phyloP scores from a whole-genome alignment of 768 basidiomycete genomes.

The Mycena capillaripes region DNA sequence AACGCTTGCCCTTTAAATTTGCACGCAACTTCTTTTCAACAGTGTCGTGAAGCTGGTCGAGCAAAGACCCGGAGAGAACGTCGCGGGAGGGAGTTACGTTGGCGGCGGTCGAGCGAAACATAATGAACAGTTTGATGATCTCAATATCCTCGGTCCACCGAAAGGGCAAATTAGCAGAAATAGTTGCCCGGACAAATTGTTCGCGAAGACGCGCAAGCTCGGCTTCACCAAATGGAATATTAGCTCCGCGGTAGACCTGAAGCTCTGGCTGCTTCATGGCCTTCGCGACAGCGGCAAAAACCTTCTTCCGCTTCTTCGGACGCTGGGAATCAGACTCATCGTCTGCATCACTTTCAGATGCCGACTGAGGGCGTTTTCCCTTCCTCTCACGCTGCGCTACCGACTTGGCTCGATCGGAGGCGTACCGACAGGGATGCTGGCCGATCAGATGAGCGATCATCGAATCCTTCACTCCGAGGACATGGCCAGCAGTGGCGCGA shows the following conservation, averaged over 20 bases:
- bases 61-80: slow-evolving; percentile 40
- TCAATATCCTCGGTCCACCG: slow-evolving; percentile 46
- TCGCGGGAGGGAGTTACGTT: slow-evolving; percentile 38
- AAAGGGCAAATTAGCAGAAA: slow-evolving; percentile 47
- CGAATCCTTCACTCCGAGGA: slow-evolving; percentile 34
- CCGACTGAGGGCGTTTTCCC: not conserved
- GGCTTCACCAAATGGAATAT: slow-evolving; percentile 42
- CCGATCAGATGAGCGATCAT: slow-evolving; percentile 44
- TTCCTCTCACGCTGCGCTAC: slow-evolving; percentile 28
- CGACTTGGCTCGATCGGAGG: slow-evolving; percentile 31
- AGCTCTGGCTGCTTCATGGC: slow-evolving; percentile 40
- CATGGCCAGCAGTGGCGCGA: not conserved
- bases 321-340: slow-evolving; percentile 10
- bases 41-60: slow-evolving; percentile 29
- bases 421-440: slow-evolving; percentile 33
- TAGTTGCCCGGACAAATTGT: slow-evolving; percentile 44
- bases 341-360: slow-evolving; percentile 2
- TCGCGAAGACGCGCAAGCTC: slow-evolving; percentile 34
- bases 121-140: slow-evolving; percentile 43
- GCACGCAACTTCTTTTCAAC: slow-evolving; percentile 33
- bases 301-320: slow-evolving; percentile 27
- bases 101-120: slow-evolving; percentile 43
- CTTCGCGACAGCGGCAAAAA: slow-evolving; percentile 38
- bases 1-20: slow-evolving; percentile 32
- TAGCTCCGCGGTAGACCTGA: slow-evolving; percentile 41